phyloP scores from a whole-genome alignment of 2,329 filamentous ascomycete species.

The Myriosclerotinia curreyana region DNA sequence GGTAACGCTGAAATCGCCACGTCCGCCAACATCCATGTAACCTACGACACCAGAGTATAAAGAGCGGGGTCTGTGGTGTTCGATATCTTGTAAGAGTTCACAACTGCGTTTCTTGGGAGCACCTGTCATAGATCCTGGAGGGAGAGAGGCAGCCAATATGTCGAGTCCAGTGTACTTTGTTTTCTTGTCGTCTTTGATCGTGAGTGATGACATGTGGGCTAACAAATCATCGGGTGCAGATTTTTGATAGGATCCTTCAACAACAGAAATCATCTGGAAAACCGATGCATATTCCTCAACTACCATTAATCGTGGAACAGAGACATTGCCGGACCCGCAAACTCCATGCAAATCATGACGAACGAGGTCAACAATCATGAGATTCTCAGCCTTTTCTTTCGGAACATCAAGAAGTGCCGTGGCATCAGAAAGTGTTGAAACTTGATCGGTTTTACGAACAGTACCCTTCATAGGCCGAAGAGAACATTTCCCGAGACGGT shows the following conservation, averaged over 20 bases:
- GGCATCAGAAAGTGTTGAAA: slow-evolving; percentile 68
- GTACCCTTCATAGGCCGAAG: slow-evolving; percentile 98
- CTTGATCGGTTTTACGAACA: slow-evolving; percentile 69
- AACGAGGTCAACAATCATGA: slow-evolving; percentile 98
- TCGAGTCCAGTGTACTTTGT: slow-evolving; percentile 61
- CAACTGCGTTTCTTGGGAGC: slow-evolving; percentile 93
- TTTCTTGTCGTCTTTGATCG: slow-evolving; percentile 24
- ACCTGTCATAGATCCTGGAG: slow-evolving; percentile 94
- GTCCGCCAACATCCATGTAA: slow-evolving; percentile 81
- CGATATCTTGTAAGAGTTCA: slow-evolving; percentile 71
- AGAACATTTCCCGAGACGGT: slow-evolving; percentile 58
- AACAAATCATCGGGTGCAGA: slow-evolving; percentile 14
- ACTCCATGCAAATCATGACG: slow-evolving; percentile 88
- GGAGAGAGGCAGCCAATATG: slow-evolving; percentile 72
- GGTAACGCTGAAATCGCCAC: slow-evolving; percentile 86
- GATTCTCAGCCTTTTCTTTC: slow-evolving; percentile 92
- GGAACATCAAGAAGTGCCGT: slow-evolving; percentile 69
- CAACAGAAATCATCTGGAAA: slow-evolving; percentile 86
- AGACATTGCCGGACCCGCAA: slow-evolving; percentile 69
- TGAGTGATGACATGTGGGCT: slow-evolving; percentile 14
- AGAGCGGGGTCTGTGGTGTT: slow-evolving; percentile 58
- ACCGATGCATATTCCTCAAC: slow-evolving; percentile 91
- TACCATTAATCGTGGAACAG: slow-evolving; percentile 73
- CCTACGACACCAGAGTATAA: slow-evolving; percentile 88
- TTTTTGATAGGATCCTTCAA: slow-evolving; percentile 63